Percentiles rank a stretch among this genome's conserved stretches.
Conservation (phyloP, 2,329 filamentous ascomycete species). For the Colletotrichum salicis region DNA sequence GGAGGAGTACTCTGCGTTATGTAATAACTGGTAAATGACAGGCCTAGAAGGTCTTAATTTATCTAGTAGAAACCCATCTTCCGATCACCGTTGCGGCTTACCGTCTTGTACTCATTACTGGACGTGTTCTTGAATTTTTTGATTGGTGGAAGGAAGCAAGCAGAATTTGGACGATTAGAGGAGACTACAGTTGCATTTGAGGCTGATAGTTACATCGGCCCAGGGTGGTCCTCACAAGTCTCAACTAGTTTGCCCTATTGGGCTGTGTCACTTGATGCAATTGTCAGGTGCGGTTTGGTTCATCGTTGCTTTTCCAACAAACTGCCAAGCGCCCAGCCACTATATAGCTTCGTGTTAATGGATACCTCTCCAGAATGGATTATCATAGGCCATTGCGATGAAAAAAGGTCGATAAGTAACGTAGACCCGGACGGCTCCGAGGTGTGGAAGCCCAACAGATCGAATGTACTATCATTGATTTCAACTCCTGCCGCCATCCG, state of each 20-base stretch:
- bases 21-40: background rate
- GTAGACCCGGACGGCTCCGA: background rate
- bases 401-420: background rate
- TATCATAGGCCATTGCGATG: background rate
- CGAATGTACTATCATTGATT: too few species aligned
- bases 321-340: background rate
- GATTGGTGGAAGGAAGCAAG: too few species aligned
- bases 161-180: too few species aligned
- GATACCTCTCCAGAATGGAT: background rate
- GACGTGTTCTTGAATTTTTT: too few species aligned
- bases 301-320: background rate
- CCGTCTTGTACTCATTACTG: background rate
- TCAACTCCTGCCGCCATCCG: too few species aligned
- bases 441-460: too few species aligned
- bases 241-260: background rate
- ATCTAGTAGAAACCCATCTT: too few species aligned
- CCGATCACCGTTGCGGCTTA: background rate
- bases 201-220: too few species aligned
- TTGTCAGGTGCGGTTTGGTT: background rate
- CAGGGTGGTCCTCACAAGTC: too few species aligned
- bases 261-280: background rate
- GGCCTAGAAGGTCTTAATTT: background rate
- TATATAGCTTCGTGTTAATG: background rate
- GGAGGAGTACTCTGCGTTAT: background rate
- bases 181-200: too few species aligned